phyloP scores from a whole-genome alignment of 108 stramenopile genomes.

The Discostella stelligeroides region DNA sequence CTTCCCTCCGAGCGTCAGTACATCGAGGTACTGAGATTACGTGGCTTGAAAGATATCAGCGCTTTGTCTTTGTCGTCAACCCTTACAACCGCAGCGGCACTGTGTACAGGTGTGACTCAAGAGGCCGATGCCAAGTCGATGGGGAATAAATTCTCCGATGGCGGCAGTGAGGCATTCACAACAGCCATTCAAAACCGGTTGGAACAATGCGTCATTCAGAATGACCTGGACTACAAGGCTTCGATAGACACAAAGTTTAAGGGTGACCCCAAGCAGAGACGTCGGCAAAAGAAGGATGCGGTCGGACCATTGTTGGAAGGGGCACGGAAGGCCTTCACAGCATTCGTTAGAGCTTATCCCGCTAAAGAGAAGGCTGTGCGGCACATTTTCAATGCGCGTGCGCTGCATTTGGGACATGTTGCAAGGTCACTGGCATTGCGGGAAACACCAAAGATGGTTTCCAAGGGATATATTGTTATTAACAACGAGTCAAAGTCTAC shows the following conservation, averaged over 20 bases:
- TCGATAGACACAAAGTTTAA: slow-evolving; percentile 41
- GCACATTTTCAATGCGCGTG: slow-evolving; percentile 82
- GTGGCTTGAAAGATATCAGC: slow-evolving; percentile 63
- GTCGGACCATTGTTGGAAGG: slow-evolving; percentile 62
- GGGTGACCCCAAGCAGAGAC: slow-evolving; percentile 38
- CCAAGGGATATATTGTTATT: slow-evolving; percentile 32
- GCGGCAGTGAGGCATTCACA: slow-evolving; percentile 70
- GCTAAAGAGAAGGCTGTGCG: slow-evolving; percentile 86
- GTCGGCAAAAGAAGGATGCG: slow-evolving; percentile 39
- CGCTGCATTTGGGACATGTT: slow-evolving; percentile 86
- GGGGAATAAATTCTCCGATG: slow-evolving; percentile 50
- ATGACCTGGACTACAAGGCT: slow-evolving; percentile 46
- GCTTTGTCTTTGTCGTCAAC: slow-evolving; percentile 77
- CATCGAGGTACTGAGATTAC: slow-evolving; percentile 74
- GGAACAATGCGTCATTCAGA: slow-evolving; percentile 44
- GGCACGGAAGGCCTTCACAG: slow-evolving; percentile 75
- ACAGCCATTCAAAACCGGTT: slow-evolving; percentile 58
- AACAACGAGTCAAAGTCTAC: no score
- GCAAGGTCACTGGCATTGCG: slow-evolving; percentile 85
- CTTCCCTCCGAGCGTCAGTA: slow-evolving; percentile 89
- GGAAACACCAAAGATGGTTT: slow-evolving; percentile 79
- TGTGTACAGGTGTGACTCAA: slow-evolving; percentile 59
- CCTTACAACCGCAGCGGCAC: slow-evolving; percentile 63
- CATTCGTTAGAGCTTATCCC: slow-evolving; percentile 81
- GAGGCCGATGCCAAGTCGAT: slow-evolving; percentile 44